phyloP scores from a whole-genome alignment of 2,329 filamentous ascomycete genomes.

The Cryphonectria nitschkei region DNA sequence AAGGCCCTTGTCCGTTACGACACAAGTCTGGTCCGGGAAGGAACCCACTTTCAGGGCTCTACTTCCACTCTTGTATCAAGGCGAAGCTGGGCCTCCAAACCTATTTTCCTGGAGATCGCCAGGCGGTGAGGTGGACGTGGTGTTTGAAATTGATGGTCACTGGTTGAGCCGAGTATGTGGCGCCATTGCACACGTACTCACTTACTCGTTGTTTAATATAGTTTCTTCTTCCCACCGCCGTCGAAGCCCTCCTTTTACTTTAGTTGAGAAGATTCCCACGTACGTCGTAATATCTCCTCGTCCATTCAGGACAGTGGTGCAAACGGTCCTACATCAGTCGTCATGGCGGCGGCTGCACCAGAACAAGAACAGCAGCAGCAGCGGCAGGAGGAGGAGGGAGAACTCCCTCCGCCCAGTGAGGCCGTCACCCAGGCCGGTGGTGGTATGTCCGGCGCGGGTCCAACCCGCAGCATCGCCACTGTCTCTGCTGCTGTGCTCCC shows the following conservation, averaged over 20 bases:
- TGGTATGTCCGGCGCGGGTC: slow-evolving; percentile 47
- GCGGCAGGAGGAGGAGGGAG: neutral
- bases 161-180: neutral
- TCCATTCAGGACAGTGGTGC: neutral
- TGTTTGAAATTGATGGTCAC: neutral
- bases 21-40: neutral
- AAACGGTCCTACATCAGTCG: neutral
- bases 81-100: slow-evolving; percentile 2
- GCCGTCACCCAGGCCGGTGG: slow-evolving; percentile 51
- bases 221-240: neutral
- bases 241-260: neutral
- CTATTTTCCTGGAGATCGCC: neutral
- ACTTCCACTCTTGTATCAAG: neutral
- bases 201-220: neutral
- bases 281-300: neutral
- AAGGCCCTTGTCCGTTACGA: slow-evolving; percentile 15
- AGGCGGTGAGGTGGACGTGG: slow-evolving; percentile 7
- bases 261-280: neutral
- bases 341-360: neutral
- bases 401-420: slow-evolving; percentile 29
- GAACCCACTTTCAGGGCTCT: slow-evolving; percentile 12
- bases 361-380: neutral
- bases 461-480: slow-evolving; percentile 39
- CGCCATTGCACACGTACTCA: neutral
- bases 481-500: slow-evolving; percentile 46